Base-by-base conservation (phyloP, 2,329 filamentous ascomycete genomes). In the Cordyceps militaris region DNA sequence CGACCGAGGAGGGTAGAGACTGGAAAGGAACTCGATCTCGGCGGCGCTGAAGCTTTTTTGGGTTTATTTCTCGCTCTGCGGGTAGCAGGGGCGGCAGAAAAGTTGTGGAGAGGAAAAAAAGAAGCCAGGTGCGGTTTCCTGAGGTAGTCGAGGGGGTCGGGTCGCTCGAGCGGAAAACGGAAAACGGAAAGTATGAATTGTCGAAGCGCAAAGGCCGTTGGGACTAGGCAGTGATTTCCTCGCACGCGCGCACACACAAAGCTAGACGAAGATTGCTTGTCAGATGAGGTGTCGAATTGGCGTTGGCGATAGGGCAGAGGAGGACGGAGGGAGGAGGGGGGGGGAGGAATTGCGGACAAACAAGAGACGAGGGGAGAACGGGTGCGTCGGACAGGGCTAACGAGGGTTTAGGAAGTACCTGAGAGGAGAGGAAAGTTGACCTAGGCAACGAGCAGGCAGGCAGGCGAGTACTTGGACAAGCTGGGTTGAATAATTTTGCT, bases 401-500 rank as follows among this genome's bases (percentile, higher is more conserved):
- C 28, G 46, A 34, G 54, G n/a, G 54, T 43, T 42, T 49, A 48
- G 28, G 11, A 32, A 42, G 43, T 50, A 36, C 47, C 28, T 21
- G 46, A 38, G 56, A 38, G 28, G 24, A 52, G 50, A n/a, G 23
- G 52, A 51, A 32, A 32, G 28, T 54, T 58, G 23, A 30, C 53
- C 36, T 53, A 47, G 55, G 26, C 19, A 44, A n/a, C 38, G 34
- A 38, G 34, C 34, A 38, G 34, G n/a, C 14, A 42, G n/a, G 38
- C 38, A 42, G 19, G 38, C 38, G 19, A 21, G 38, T n/a, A 32
- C 6, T 32, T 11, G 11, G 38, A n/a, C 38, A n/a, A 42, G 38
- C 38, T n/a, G 38, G 38, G n/a, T n/a, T 55, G 26, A 59, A 59
- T 70, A 66, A 66, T 69, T 70, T 71, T 69, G 65, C 67, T 65